Conservation (phyloP, 2,329 filamentous ascomycete genomes). For the Trematosphaeria pertusa region DNA sequence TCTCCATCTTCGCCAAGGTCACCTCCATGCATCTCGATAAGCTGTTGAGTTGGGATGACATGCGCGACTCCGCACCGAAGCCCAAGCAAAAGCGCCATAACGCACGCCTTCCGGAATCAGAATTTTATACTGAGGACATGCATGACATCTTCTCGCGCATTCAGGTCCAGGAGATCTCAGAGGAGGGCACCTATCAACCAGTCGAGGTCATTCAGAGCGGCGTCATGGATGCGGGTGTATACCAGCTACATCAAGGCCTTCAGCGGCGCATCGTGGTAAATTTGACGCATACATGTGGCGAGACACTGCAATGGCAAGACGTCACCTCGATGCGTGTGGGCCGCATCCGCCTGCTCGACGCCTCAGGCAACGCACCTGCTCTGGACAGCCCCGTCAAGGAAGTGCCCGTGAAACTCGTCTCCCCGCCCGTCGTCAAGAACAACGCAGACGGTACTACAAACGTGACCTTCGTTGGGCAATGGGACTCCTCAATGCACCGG, state of each 20-base stretch:
- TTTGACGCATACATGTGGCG: slow-evolving; percentile 89
- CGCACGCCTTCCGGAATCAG: slow-evolving; percentile 83
- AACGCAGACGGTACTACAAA: slow-evolving; percentile 91
- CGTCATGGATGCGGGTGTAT: slow-evolving; percentile 85
- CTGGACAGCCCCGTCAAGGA: slow-evolving; percentile 74
- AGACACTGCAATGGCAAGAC: slow-evolving; percentile 87
- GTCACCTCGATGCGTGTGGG: slow-evolving; percentile 79
- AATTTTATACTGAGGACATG: slow-evolving; percentile 91
- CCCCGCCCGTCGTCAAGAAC: slow-evolving; percentile 78
- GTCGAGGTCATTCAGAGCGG: slow-evolving; percentile 90
- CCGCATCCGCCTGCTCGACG: slow-evolving; percentile 81
- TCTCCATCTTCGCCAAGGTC: slow-evolving; percentile 90
- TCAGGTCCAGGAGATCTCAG: slow-evolving; percentile 89
- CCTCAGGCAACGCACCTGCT: slow-evolving; percentile 83
- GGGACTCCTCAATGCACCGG: slow-evolving; percentile 93
- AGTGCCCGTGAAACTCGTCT: slow-evolving; percentile 77
- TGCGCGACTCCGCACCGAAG: slow-evolving; percentile 75
- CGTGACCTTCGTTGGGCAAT: slow-evolving; percentile 87
- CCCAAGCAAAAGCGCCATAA: slow-evolving; percentile 65
- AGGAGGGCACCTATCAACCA: slow-evolving; percentile 87
- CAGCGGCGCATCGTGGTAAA: slow-evolving; percentile 88
- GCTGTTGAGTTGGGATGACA: slow-evolving; percentile 97
- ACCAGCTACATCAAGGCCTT: slow-evolving; percentile 93
- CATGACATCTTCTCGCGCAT: slow-evolving; percentile 90
- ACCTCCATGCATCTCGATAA: slow-evolving; percentile 96